Evolutionary conservation across 805 yeast genomes (phyloP).

Genomic region (Suhomyces emberorum): DNA sequence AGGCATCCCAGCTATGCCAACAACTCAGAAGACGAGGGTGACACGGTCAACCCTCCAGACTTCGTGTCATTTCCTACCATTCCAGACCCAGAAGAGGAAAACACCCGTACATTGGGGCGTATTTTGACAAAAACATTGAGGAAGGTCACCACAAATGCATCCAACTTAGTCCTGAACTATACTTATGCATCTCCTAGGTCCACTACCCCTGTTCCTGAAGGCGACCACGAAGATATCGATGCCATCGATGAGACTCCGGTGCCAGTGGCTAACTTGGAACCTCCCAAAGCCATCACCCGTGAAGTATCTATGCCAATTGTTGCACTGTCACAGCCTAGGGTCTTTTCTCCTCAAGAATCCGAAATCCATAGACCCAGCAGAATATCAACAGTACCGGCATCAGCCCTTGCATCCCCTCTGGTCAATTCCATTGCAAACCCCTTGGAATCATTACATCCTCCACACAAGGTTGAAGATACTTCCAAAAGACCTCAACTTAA

Average conservation of each 20-base stretch:
- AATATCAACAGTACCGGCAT: background rate
- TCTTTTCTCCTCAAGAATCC: background rate
- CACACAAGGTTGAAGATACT: background rate
- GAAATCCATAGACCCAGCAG: background rate
- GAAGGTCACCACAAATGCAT: slow-evolving; percentile 42
- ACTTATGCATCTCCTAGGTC: slow-evolving; percentile 6
- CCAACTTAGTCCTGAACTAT: slow-evolving; percentile 26
- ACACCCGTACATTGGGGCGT: slow-evolving; percentile 30
- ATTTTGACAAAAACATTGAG: slow-evolving; percentile 37
- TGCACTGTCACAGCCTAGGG: background rate
- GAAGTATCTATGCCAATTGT: background rate
- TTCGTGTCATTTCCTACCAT: slow-evolving; percentile 42
- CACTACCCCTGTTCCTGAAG: background rate
- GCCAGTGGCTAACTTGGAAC: background rate
- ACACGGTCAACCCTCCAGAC: slow-evolving; percentile 15
- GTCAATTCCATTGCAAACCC: background rate
- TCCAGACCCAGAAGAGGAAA: slow-evolving; percentile 40
- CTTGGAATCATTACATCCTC: background rate
- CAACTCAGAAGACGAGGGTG: slow-evolving; percentile 13
- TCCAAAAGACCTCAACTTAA: background rate
- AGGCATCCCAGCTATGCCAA: slow-evolving; percentile 4
- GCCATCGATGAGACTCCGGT: slow-evolving; percentile 2
- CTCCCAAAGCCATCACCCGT: background rate
- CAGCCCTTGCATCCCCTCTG: background rate
- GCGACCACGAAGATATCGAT: background rate